Conservation (phyloP, 352 stramenopile species). For the Thalassiosira exigua region DNA sequence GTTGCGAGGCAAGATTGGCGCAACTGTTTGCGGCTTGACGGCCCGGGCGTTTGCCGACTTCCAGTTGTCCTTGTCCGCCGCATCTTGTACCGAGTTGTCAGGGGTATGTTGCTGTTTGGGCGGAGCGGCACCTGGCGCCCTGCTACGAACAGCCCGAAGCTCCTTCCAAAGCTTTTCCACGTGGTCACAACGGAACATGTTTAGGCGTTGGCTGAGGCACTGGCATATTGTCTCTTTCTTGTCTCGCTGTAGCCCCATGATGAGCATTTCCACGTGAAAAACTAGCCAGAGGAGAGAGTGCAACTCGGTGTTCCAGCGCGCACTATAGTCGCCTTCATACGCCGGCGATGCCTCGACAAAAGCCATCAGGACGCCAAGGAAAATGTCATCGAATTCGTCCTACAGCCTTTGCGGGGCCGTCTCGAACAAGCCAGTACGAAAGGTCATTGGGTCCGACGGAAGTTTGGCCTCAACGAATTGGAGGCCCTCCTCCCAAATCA, state of each 20-base stretch:
- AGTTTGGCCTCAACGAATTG: background rate
- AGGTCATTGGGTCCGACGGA: background rate
- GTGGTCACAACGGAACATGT: background rate
- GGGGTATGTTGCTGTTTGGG: background rate
- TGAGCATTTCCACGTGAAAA: background rate
- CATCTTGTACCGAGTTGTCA: background rate
- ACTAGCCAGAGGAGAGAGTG: background rate
- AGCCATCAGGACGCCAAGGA: background rate
- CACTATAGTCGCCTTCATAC: background rate
- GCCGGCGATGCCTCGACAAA: background rate
- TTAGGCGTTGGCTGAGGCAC: background rate
- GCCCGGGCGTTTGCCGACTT: background rate
- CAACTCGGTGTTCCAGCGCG: background rate
- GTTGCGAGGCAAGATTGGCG: background rate
- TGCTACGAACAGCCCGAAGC: background rate
- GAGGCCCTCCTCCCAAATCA: background rate
- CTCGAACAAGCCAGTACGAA: background rate
- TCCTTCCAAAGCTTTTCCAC: background rate
- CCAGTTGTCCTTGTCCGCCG: constrained; percentile 22
- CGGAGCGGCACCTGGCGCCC: background rate
- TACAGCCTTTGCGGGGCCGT: background rate
- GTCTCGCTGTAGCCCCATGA: background rate
- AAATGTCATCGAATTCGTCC: background rate
- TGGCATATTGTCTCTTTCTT: background rate
- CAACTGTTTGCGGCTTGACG: background rate